Evolutionary conservation across 202 grass and related monocot genomes (phyloP), one percentile per base, ranked within the genome.

Genomic region (Saccharum hybrid): DNA sequence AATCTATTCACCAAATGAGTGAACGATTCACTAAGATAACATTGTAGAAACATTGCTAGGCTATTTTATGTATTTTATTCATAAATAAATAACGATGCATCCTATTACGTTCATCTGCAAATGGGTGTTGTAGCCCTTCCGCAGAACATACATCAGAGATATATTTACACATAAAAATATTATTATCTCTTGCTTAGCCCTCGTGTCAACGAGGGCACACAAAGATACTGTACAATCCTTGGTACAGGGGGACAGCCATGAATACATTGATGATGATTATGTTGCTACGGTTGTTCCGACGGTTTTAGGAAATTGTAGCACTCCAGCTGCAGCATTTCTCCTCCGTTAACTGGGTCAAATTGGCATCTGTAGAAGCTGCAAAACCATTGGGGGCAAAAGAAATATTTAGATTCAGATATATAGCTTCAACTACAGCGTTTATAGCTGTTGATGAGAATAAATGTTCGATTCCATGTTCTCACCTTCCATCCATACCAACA

Each of bases 401-500:
- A 7, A 4, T 21, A 36, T 38, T 19, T 9, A 16, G 33, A 18
- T 67, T 67, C n/a, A n/a, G n/a, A n/a, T n/a, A n/a, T n/a, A n/a
- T n/a, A n/a, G n/a, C n/a, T n/a, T n/a, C 26, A 13, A 2, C 23
- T 28, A 30, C 18, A 0, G 2, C 2, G 2, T 0, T 19, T 57
- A 21, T 57, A 21, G 2, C 0, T 8, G 52, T 9, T 7, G 49
- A 6, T 18, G 15, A 16, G 46, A 49, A 52, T 49, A 3, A 51
- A 4, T n/a, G 11, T 19, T 39, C 11, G 2, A 12, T 40, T 46
- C 4, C 31, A 62, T 51, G 21, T 4, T 1, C 3, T 9, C 75
- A 96, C 96, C 96, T 96, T 90, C 91, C 93, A 80, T 99, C 93
- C 93, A 99, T 96, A 23, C 96, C 96, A 74, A 99, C 89, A 85